Evolutionary conservation across 2,329 filamentous ascomycete species (phyloP).

Genomic region (Sclerotinia glacialis): DNA sequence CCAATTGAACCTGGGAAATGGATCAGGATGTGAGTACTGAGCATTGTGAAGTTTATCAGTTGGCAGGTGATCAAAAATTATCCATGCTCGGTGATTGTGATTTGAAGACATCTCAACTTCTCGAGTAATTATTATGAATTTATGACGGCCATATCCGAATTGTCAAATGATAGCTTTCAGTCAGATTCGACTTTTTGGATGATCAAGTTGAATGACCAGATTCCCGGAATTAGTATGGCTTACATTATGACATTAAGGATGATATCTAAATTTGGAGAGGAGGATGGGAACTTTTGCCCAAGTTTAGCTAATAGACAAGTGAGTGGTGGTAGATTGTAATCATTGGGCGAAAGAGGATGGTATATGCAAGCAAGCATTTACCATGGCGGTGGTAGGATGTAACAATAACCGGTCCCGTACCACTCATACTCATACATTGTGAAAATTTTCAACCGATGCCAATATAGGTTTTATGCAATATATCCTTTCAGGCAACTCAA

Average conservation of each 20-base stretch:
- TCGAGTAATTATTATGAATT: neutral
- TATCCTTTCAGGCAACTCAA: constrained; percentile 11
- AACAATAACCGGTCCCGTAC: constrained; percentile 8
- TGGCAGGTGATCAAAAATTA: constrained; percentile 22
- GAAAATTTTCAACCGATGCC: constrained; percentile 11
- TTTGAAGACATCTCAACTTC: constrained; percentile 12
- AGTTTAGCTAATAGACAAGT: neutral
- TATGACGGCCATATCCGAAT: constrained; percentile 4
- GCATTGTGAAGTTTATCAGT: constrained; percentile 4
- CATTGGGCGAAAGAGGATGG: neutral
- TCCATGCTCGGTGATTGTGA: constrained; percentile 17
- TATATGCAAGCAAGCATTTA: constrained; percentile 19
- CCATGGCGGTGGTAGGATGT: constrained; percentile 21
- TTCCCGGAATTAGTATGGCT: neutral
- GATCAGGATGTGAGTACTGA: constrained; percentile 16
- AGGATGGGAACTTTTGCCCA: neutral
- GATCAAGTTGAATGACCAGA: constrained; percentile 15
- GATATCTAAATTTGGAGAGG: neutral
- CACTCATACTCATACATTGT: constrained; percentile 12
- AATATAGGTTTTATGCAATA: neutral
- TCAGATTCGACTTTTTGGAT: neutral
- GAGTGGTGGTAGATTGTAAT: neutral
- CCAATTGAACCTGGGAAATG: constrained; percentile 22
- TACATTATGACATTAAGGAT: neutral
- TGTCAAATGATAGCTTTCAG: constrained; percentile 10